Evolutionary conservation across 2,329 filamentous ascomycete species (phyloP).

Genomic region (Ophiostoma sp.): DNA sequence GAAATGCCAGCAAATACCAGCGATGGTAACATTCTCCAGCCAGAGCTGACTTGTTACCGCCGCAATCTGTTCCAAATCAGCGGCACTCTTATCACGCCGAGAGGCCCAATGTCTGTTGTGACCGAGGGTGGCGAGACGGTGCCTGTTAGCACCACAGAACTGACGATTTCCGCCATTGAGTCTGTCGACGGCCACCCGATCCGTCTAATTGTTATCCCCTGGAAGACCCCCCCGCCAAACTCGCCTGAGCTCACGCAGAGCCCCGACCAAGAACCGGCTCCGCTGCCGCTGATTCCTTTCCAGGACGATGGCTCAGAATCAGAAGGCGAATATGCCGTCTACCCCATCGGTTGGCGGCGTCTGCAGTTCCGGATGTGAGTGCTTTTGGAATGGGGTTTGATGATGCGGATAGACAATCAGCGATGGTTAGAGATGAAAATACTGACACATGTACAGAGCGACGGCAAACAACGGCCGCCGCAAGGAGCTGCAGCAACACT

Average conservation of each 20-base stretch:
- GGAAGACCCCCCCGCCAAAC: slow-evolving; percentile 88
- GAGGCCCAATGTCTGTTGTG: slow-evolving; percentile 71
- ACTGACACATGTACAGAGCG: slow-evolving; percentile 48
- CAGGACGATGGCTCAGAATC: slow-evolving; percentile 52
- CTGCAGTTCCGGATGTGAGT: slow-evolving; percentile 79
- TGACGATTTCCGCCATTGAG: slow-evolving; percentile 86
- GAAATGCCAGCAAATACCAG: slow-evolving; percentile 63
- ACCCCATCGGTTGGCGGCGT: slow-evolving; percentile 89
- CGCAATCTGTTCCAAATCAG: slow-evolving; percentile 95
- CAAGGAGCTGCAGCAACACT: slow-evolving; percentile 95
- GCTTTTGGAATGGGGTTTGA: background rate
- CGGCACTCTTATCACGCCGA: slow-evolving; percentile 75
- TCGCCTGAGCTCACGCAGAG: slow-evolving; percentile 59
- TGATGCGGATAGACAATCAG: background rate
- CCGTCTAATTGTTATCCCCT: slow-evolving; percentile 92
- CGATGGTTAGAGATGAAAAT: background rate
- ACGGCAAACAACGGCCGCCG: slow-evolving; percentile 93
- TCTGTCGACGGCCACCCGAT: slow-evolving; percentile 89
- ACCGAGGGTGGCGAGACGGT: slow-evolving; percentile 80
- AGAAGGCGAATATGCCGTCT: slow-evolving; percentile 80
- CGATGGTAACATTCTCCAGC: slow-evolving; percentile 57
- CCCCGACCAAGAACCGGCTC: slow-evolving; percentile 76
- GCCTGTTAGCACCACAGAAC: slow-evolving; percentile 74
- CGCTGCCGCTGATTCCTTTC: slow-evolving; percentile 67
- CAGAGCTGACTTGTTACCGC: slow-evolving; percentile 90